phyloP scores from a whole-genome alignment of 1,139 yeast genomes.

The Pichia terricola region DNA sequence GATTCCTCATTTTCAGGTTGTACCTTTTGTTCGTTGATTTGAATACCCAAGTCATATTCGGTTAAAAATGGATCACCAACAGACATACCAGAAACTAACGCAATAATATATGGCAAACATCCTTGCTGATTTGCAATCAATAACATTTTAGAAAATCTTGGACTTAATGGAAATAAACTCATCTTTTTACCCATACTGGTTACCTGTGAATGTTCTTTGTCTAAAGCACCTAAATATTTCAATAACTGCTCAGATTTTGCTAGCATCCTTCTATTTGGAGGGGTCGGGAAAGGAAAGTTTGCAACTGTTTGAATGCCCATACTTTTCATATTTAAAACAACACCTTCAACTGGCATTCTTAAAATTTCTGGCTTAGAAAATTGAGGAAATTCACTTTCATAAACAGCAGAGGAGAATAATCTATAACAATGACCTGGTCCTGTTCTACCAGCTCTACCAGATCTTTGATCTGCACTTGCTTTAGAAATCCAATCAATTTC shows the following conservation, averaged over 20 bases:
- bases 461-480: slow-evolving; percentile 91
- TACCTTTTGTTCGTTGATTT: slow-evolving; percentile 7
- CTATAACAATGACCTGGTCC: slow-evolving; percentile 98
- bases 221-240: slow-evolving; percentile 72
- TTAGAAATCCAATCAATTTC: slow-evolving; percentile 90
- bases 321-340: slow-evolving; percentile 87
- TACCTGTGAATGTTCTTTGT: slow-evolving; percentile 34
- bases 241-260: slow-evolving; percentile 60
- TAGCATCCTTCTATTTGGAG: slow-evolving; percentile 63
- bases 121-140: slow-evolving; percentile 79
- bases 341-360: slow-evolving; percentile 93
- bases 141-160: slow-evolving; percentile 85
- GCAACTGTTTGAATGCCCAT: slow-evolving; percentile 90
- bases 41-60: slow-evolving; percentile 61
- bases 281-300: slow-evolving; percentile 95
- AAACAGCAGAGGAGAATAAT: slow-evolving; percentile 89
- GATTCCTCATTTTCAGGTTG: slow-evolving; percentile 5
- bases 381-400: slow-evolving; percentile 72
- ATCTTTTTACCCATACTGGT: slow-evolving; percentile 78
- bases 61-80: slow-evolving; percentile 87
- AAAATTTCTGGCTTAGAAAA: slow-evolving; percentile 85
- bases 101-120: slow-evolving; percentile 79
- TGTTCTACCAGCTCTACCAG: slow-evolving; percentile 99
- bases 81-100: slow-evolving; percentile 84
- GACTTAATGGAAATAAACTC: slow-evolving; percentile 89